A percentile compares a stretch with the other conserved stretches of the same genome.
Evolutionary conservation across 495 filamentous ascomycete genomes (phyloP).

Genomic region (Paragyromitra xinjiangensis): DNA sequence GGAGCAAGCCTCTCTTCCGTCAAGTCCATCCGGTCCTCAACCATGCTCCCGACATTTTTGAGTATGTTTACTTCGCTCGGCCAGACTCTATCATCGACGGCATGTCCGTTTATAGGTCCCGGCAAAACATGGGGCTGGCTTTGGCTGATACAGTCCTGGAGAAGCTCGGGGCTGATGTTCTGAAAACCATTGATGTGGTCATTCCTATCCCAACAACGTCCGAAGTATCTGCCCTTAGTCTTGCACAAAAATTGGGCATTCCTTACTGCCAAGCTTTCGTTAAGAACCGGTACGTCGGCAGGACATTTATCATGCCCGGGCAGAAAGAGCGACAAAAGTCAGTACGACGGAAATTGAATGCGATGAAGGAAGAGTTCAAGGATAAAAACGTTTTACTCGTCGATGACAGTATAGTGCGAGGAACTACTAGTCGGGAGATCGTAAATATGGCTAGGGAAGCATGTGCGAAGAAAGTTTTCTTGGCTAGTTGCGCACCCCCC

Average conservation of each 20-base stretch:
- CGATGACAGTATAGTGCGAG: conserved; percentile 92
- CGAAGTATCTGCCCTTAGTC: conserved; percentile 81
- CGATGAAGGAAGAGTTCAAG: conserved; percentile 87
- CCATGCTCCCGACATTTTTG: conserved; percentile 95
- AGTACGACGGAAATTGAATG: conserved; percentile 79
- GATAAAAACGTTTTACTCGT: conserved; percentile 85
- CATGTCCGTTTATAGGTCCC: conserved; percentile 86
- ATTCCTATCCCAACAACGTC: conserved; percentile 90
- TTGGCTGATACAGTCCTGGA: conserved; percentile 80
- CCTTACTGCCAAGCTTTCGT: conserved; percentile 87
- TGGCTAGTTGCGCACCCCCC: conserved; percentile 86
- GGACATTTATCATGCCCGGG: conserved; percentile 94
- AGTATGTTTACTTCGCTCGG: conserved; percentile 85
- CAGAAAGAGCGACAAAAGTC: conserved; percentile 84
- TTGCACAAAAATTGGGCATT: conserved; percentile 79
- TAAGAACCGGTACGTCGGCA: conserved; percentile 96
- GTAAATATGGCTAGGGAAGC: conserved; percentile 92
- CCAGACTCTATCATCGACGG: conserved; percentile 93
- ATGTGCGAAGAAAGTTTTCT: conserved; percentile 87
- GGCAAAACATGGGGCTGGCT: conserved; percentile 91
- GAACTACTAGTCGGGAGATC: conserved; percentile 90
- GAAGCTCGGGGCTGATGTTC: conserved; percentile 74
- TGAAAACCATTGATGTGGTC: conserved; percentile 89
- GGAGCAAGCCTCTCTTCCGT: conserved; percentile 74
- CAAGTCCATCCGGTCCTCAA: conserved; percentile 75